These are phyloP conservation scores for Inga leiocalycina DNA, from an alignment of 306 rosid genomes.

Conservation along the genomic window DNA sequence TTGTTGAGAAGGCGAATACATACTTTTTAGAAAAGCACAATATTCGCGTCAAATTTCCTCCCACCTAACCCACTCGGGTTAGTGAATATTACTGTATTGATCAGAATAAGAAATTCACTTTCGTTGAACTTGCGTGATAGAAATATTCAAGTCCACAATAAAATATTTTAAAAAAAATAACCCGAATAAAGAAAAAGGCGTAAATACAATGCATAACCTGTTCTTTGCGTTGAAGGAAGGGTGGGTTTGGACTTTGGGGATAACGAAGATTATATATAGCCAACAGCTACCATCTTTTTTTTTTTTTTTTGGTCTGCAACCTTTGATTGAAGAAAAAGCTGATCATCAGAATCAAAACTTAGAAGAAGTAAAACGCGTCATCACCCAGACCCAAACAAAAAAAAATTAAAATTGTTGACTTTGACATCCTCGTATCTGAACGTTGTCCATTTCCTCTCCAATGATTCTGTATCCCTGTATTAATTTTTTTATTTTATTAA, in stretches of 20 bases:
- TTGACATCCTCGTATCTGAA: background rate
- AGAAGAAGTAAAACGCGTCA: background rate
- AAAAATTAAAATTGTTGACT: background rate
- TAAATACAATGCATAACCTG: background rate
- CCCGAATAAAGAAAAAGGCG: background rate
- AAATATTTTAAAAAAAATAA: background rate
- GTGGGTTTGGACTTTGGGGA: background rate
- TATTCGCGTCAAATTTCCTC: background rate
- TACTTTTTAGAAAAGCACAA: background rate
- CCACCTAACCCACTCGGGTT: background rate
- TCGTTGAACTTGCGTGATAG: background rate
- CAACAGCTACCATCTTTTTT: background rate
- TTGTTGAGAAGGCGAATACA: background rate
- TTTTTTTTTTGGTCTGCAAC: background rate
- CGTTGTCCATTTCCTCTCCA: background rate
- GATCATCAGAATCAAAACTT: background rate
- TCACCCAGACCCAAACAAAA: background rate
- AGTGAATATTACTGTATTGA: background rate
- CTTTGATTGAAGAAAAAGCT: conserved; percentile 1
- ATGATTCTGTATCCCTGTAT: no score
- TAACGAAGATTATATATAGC: background rate
- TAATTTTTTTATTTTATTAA: no score
- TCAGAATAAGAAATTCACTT: background rate
- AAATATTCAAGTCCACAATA: background rate
- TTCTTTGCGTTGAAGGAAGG: conserved; percentile 15